These are phyloP conservation scores for Didymella sp. DNA, from an alignment of 2,329 filamentous ascomycete genomes.

Conservation along the genomic window DNA sequence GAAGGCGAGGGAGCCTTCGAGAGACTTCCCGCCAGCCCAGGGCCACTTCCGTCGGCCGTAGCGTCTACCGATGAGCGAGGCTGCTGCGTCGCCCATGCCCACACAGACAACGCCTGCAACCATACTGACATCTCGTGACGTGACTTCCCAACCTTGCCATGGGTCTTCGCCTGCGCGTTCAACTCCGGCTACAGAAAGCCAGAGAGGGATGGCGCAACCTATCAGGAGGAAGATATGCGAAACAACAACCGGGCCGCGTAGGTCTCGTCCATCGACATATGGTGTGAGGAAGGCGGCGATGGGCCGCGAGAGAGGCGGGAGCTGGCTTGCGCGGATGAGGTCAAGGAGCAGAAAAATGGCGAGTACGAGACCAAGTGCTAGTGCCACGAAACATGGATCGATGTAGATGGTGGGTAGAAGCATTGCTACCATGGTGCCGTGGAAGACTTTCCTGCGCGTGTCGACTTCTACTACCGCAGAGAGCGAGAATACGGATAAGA, in stretches of 20 bases:
- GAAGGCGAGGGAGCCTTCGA: constrained; percentile 87
- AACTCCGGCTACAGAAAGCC: constrained; percentile 80
- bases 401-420: constrained; percentile 85
- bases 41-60: constrained; percentile 91
- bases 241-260: constrained; percentile 91
- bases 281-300: constrained; percentile 87
- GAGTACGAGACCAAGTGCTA: constrained; percentile 81
- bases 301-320: constrained; percentile 86
- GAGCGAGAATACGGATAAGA: constrained; percentile 76
- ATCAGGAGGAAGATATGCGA: constrained; percentile 96
- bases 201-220: constrained; percentile 92
- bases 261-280: constrained; percentile 92
- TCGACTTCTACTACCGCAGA: constrained; percentile 87
- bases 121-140: constrained; percentile 80
- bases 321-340: constrained; percentile 85
- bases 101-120: constrained; percentile 92
- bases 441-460: constrained; percentile 94
- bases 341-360: constrained; percentile 88
- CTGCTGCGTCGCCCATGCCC: constrained; percentile 92
- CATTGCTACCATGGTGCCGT: constrained; percentile 98
- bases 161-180: constrained; percentile 63
- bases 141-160: constrained; percentile 76
- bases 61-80: constrained; percentile 84
- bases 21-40: constrained; percentile 94
- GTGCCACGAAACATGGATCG: constrained; percentile 81